These are phyloP conservation scores for Parathielavia appendiculata DNA, from an alignment of 495 filamentous ascomycete species.

Conservation along the genomic window DNA sequence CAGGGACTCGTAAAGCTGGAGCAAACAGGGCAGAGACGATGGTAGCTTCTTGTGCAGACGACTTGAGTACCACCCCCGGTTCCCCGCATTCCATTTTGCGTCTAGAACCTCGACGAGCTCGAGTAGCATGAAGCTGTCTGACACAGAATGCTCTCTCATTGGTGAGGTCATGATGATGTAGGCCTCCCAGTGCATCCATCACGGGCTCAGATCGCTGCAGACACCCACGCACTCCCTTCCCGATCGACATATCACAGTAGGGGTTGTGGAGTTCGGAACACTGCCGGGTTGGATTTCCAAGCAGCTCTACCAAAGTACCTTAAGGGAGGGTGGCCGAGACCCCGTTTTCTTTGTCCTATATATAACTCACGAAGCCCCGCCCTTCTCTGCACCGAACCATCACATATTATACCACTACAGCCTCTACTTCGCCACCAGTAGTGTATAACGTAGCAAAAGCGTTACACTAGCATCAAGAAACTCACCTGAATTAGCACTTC, in stretches of 20 bases:
- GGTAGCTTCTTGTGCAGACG: background rate
- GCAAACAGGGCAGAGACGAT: background rate
- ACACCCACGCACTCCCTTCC: too few species aligned
- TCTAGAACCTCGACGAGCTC: background rate
- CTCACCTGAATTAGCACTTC: conserved; percentile 2
- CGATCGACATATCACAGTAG: background rate
- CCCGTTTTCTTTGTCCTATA: conserved; percentile 11
- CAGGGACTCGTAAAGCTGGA: too few species aligned
- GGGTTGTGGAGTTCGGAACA: background rate
- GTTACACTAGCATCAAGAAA: background rate
- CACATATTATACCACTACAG: background rate
- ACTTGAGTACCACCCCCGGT: background rate
- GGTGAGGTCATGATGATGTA: conserved; percentile 26
- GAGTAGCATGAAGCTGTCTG: background rate
- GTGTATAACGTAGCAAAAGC: background rate
- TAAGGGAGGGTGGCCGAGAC: background rate
- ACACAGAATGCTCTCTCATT: conserved; percentile 12
- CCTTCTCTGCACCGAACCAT: conserved; percentile 1
- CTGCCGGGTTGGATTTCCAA: background rate
- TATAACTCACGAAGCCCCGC: conserved; percentile 14
- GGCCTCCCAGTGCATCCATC: background rate
- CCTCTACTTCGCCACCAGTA: background rate
- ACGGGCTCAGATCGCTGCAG: background rate
- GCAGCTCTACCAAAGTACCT: background rate
- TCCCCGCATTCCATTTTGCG: background rate